These are phyloP conservation scores for Exophiala spinifera DNA, from an alignment of 2,329 filamentous ascomycete genomes.

Conservation along the genomic window DNA sequence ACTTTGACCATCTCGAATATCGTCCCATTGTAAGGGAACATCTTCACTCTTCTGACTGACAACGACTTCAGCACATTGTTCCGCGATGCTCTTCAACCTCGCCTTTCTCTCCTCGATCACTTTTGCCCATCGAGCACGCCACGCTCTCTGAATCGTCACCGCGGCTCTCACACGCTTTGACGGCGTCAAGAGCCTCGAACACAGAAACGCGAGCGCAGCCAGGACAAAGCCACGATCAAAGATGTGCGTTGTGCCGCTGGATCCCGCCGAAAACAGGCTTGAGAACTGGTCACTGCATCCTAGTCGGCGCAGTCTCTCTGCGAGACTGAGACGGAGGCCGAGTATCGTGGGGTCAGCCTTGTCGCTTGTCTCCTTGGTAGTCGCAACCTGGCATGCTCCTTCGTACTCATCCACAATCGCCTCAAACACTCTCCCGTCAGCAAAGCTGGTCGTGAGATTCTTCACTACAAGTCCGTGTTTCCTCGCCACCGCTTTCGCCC, in stretches of 20 bases:
- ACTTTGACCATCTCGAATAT: neutral
- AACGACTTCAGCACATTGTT: conserved; percentile 28
- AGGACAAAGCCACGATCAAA: conserved; percentile 56
- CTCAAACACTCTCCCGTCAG: conserved; percentile 52
- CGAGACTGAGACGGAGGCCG: conserved; percentile 7
- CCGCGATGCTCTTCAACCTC: conserved; percentile 41
- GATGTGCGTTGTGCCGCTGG: conserved; percentile 34
- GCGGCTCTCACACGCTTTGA: conserved; percentile 51
- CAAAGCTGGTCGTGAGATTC: conserved; percentile 59
- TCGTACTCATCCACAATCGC: conserved; percentile 59
- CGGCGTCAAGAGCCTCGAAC: conserved; percentile 55
- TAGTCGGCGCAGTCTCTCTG: conserved; percentile 17
- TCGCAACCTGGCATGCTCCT: conserved; percentile 35
- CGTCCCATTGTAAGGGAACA: neutral
- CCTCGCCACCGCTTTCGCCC: conserved; percentile 53
- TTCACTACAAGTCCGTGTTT: conserved; percentile 45
- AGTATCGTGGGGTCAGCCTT: too few species aligned
- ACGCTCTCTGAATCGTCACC: conserved; percentile 51
- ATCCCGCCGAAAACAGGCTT: conserved; percentile 17
- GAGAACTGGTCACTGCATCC: conserved; percentile 29
- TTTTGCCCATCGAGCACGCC: conserved; percentile 36
- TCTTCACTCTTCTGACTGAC: neutral
- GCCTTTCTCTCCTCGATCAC: conserved; percentile 31
- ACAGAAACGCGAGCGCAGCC: conserved; percentile 58
- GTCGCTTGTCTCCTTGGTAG: too few species aligned